Evolutionary conservation across 441 rosid genomes (phyloP).

Genomic region (Erysimum cheiri): DNA sequence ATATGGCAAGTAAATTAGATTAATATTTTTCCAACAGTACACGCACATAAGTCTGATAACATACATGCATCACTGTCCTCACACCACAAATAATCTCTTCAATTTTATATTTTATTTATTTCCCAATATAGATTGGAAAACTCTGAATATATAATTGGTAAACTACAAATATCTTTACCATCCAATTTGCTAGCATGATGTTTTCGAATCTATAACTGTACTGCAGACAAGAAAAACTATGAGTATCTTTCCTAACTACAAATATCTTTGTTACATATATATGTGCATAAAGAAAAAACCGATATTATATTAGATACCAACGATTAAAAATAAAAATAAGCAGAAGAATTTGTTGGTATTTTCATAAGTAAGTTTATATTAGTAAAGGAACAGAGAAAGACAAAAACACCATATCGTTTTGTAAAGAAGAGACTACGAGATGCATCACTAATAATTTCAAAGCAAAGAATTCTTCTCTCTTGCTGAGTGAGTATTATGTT

Average conservation of each 20-base stretch:
- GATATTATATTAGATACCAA: neutral
- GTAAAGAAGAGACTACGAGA: neutral
- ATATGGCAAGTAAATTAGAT: neutral
- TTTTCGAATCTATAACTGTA: neutral
- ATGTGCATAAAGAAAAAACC: neutral
- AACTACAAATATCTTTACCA: conserved; percentile 7
- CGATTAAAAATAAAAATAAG: neutral
- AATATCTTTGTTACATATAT: neutral
- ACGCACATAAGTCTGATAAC: too few relatives aligned
- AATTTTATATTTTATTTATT: neutral
- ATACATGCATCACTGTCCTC: conserved; percentile 1
- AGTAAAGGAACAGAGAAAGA: neutral
- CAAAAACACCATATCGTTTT: too few relatives aligned
- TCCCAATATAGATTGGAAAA: conserved; percentile 5
- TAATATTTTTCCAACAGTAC: too few relatives aligned
- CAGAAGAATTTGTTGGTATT: neutral
- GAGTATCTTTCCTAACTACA: neutral
- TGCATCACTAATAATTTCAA: neutral
- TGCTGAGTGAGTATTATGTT: too few relatives aligned
- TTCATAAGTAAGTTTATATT: neutral
- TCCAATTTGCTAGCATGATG: conserved; percentile 7
- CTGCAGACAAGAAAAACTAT: neutral
- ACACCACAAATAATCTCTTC: conserved; percentile 6
- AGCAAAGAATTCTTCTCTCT: too few relatives aligned
- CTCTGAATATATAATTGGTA: neutral